Evolutionary conservation across 495 filamentous ascomycete genomes (phyloP).

Genomic region (Hypoxylon lienhwacheense): DNA sequence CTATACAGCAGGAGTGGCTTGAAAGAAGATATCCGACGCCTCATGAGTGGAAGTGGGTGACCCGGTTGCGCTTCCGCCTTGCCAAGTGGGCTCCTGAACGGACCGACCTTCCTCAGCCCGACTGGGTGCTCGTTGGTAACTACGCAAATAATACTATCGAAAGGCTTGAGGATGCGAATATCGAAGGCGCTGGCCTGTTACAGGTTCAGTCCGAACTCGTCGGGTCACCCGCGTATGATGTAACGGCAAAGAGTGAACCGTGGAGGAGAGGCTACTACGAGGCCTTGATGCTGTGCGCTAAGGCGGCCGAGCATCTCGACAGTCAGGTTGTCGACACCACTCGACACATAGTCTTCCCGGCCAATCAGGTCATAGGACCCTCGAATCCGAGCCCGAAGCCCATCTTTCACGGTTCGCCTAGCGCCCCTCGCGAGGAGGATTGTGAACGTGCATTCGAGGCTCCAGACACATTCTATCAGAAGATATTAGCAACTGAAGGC

Average conservation of each 20-base stretch:
- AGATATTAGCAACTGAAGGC: slow-evolving; percentile 73
- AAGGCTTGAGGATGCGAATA: slow-evolving; percentile 62
- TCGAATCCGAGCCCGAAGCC: slow-evolving; percentile 81
- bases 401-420: slow-evolving; percentile 58
- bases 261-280: slow-evolving; percentile 86
- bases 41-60: slow-evolving; percentile 69
- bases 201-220: slow-evolving; percentile 42
- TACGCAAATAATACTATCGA: slow-evolving; percentile 57
- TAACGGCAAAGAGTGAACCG: slow-evolving; percentile 70
- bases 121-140: slow-evolving; percentile 64
- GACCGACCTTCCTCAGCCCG: slow-evolving; percentile 51
- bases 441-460: slow-evolving; percentile 63
- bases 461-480: slow-evolving; percentile 73
- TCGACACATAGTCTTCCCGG: slow-evolving; percentile 64
- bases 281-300: slow-evolving; percentile 71
- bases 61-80: slow-evolving; percentile 61
- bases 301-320: slow-evolving; percentile 77
- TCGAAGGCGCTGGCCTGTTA: slow-evolving; percentile 66
- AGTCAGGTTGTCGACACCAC: slow-evolving; percentile 72
- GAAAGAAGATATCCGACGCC: slow-evolving; percentile 76
- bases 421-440: slow-evolving; percentile 69
- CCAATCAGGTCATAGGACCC: slow-evolving; percentile 71
- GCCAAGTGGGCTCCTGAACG: slow-evolving; percentile 60
- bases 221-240: slow-evolving; percentile 52
- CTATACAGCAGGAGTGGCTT: slow-evolving; percentile 66